A percentile compares a stretch with the other conserved stretches of the same genome.
phyloP scores from a whole-genome alignment of 805 yeast genomes.

The Suhomyces xylopsoci region DNA sequence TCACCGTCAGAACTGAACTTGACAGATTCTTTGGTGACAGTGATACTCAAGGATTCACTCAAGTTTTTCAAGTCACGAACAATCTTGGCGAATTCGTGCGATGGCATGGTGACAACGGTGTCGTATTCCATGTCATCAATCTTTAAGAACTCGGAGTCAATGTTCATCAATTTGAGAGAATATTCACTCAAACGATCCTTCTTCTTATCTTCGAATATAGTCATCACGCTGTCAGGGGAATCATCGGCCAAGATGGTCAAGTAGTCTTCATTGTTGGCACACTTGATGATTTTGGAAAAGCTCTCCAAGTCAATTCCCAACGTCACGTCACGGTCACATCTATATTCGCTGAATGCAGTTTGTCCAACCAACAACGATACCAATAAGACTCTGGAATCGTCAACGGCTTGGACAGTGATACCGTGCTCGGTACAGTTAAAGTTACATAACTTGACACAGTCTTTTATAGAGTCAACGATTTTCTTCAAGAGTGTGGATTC shows the following conservation, averaged over 20 bases:
- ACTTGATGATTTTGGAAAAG: slow-evolving; percentile 81
- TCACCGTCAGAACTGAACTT: slow-evolving; percentile 90
- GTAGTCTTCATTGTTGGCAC: slow-evolving; percentile 88
- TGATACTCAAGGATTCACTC: slow-evolving; percentile 81
- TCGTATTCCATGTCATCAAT: slow-evolving; percentile 94
- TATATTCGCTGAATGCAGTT: slow-evolving; percentile 84
- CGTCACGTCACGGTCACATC: slow-evolving; percentile 92
- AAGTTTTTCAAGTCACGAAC: slow-evolving; percentile 83
- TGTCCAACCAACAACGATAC: slow-evolving; percentile 85
- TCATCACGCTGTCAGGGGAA: slow-evolving; percentile 62
- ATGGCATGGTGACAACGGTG: slow-evolving; percentile 81
- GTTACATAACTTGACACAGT: slow-evolving; percentile 91
- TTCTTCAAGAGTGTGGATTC: slow-evolving; percentile 90
- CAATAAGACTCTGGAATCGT: slow-evolving; percentile 90
- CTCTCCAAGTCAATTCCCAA: slow-evolving; percentile 88
- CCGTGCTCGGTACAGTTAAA: slow-evolving; percentile 96
- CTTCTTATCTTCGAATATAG: slow-evolving; percentile 87
- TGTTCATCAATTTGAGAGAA: slow-evolving; percentile 88
- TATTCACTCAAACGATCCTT: slow-evolving; percentile 92
- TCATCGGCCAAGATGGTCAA: slow-evolving; percentile 89
- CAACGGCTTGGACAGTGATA: slow-evolving; percentile 94
- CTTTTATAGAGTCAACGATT: slow-evolving; percentile 90
- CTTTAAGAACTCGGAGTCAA: slow-evolving; percentile 89
- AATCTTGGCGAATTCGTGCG: slow-evolving; percentile 82
- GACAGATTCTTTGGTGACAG: slow-evolving; percentile 88